phyloP scores from a whole-genome alignment of 768 basidiomycete genomes.

The Termitomyces sp. region DNA sequence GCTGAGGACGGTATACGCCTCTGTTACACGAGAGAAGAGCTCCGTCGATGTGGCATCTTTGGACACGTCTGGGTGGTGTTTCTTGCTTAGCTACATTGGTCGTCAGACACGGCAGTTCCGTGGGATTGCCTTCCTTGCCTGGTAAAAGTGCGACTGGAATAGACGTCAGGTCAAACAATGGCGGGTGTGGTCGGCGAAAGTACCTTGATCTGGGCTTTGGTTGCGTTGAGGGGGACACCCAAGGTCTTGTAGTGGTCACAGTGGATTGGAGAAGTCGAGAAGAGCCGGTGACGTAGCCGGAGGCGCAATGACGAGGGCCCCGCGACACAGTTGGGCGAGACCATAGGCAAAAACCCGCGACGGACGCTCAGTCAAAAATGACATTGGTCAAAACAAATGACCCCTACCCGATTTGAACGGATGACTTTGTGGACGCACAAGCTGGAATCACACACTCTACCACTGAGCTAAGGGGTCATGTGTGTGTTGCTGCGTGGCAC shows the following conservation, averaged over 20 bases:
- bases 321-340: not conserved
- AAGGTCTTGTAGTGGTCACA: slow-evolving; percentile 35
- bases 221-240: slow-evolving; percentile 30
- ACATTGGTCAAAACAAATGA: not conserved
- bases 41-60: slow-evolving; percentile 34
- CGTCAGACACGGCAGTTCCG: not conserved
- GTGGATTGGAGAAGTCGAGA: slow-evolving; percentile 19
- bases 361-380: not conserved
- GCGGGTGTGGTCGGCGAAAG: not conserved
- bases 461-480: not conserved
- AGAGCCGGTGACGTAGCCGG: not conserved
- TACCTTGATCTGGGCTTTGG: slow-evolving; percentile 41
- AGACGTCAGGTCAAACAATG: not conserved
- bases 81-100: slow-evolving; percentile 35
- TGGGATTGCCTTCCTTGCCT: slow-evolving; percentile 18
- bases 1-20: slow-evolving; percentile 39
- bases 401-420: not conserved
- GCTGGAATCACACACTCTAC: not conserved
- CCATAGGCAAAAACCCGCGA: not conserved
- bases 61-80: slow-evolving; percentile 45
- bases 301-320: not conserved
- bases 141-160: slow-evolving; percentile 36
- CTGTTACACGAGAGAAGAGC: slow-evolving; percentile 34
- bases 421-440: not conserved
- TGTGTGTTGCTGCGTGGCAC: not conserved